A percentile compares a stretch with the other conserved stretches of the same genome.
Conservation (phyloP, 129 eudicot species). For the Ambrosia artemisiifolia region DNA sequence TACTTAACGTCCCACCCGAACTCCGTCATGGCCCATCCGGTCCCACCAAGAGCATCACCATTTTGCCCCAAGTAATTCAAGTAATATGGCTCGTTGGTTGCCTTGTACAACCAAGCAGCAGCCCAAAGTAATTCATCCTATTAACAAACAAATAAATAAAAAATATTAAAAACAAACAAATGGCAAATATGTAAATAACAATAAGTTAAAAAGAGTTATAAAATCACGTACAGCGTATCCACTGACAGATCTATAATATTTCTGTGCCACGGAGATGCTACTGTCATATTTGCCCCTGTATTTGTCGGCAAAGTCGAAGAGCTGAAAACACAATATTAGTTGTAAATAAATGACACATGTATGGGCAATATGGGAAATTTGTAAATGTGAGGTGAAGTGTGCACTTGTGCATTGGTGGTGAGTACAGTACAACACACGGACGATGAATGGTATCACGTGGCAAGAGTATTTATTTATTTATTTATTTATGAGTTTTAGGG, state of each 20-base stretch:
- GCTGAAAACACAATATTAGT: constrained; percentile 39
- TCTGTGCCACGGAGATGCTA: constrained; percentile 91
- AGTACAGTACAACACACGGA: constrained; percentile 38
- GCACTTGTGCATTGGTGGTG: neutral
- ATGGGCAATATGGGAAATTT: constrained; percentile 15
- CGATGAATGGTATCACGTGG: constrained; percentile 32
- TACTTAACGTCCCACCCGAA: constrained; percentile 98
- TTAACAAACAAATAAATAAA: neutral
- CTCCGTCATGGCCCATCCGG: constrained; percentile 96
- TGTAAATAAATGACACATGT: constrained; percentile 3
- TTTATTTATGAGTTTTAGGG: neutral
- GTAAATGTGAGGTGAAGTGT: neutral
- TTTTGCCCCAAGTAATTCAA: constrained; percentile 77
- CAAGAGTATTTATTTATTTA: constrained; percentile 1
- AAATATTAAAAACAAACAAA: neutral
- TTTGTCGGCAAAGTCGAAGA: constrained; percentile 89
- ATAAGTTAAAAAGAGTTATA: neutral
- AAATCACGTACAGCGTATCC: constrained; percentile 74
- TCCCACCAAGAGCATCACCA: constrained; percentile 86
- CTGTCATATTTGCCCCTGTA: constrained; percentile 98
- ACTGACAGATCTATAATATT: constrained; percentile 93
- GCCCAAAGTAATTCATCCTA: constrained; percentile 98
- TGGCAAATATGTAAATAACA: neutral
- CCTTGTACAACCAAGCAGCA: constrained; percentile 99
- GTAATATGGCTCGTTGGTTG: constrained; percentile 70